phyloP scores from a whole-genome alignment of 129 eudicot species.

The Sambucus nigra region DNA sequence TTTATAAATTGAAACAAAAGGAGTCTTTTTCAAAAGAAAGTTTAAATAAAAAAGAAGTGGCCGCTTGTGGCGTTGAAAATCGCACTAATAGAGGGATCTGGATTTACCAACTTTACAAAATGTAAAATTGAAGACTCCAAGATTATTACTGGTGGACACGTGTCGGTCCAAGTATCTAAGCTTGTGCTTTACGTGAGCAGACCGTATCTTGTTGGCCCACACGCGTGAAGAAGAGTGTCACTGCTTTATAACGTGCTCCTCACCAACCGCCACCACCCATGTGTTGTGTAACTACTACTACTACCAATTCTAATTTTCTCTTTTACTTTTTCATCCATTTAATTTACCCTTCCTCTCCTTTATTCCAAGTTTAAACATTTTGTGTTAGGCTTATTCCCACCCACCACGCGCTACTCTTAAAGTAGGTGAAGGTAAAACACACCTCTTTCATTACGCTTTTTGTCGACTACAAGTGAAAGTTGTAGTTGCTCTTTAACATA shows the following conservation, averaged over 20 bases:
- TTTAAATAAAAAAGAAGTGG: no score
- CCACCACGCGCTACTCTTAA: neutral
- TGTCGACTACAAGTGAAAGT: no score
- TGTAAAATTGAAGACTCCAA: no score
- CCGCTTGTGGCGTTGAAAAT: no score
- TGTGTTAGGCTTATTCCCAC: neutral
- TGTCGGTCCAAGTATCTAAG: no score
- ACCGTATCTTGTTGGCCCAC: constrained; percentile 27
- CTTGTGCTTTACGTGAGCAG: constrained; percentile 31
- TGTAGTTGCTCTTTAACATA: no score
- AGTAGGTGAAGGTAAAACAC: neutral
- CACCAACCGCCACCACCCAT: constrained; percentile 1
- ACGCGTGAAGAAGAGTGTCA: constrained; percentile 19
- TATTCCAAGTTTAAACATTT: neutral
- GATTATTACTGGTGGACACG: no score
- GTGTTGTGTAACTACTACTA: neutral
- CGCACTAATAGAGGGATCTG: no score
- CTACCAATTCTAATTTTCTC: neutral
- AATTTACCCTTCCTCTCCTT: neutral
- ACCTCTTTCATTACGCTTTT: no score
- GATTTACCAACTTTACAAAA: no score
- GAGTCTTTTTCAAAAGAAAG: no score
- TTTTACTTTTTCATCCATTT: constrained; percentile 1
- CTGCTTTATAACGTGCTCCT: constrained; percentile 18
- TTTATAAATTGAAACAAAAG: no score